A percentile compares a stretch with the other conserved stretches of the same genome.
Evolutionary conservation across 306 rosid species (phyloP).

Genomic region (Elaeagnus macrophylla): DNA sequence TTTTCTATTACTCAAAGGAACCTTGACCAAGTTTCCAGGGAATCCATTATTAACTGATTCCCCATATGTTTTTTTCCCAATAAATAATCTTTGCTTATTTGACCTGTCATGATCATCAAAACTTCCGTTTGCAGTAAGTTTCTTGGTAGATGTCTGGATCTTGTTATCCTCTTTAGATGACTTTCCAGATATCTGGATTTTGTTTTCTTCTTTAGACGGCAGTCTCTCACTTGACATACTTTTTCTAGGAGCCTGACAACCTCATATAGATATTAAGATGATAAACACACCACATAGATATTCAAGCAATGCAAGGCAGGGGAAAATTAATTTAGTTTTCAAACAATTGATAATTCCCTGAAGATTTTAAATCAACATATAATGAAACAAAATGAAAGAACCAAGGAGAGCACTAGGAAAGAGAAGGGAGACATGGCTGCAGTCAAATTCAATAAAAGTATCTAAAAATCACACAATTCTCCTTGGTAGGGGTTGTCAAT

Average conservation of each 20-base stretch:
- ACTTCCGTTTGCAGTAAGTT: conserved; percentile 44
- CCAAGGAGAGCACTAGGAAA: too few relatives aligned
- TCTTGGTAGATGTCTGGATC: conserved; percentile 44
- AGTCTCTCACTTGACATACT: conserved; percentile 67
- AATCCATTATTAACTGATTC: conserved; percentile 44
- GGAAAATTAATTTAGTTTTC: too few relatives aligned
- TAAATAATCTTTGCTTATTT: conserved; percentile 39
- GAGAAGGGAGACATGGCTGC: too few relatives aligned
- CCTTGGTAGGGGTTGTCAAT: too few relatives aligned
- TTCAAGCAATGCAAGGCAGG: too few relatives aligned
- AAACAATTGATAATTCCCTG: too few relatives aligned
- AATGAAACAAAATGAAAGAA: too few relatives aligned
- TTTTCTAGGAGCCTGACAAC: conserved; percentile 69
- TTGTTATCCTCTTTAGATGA: conserved; percentile 55
- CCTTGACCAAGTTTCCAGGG: conserved; percentile 69
- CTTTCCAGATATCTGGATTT: conserved; percentile 36
- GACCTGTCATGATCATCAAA: conserved; percentile 48
- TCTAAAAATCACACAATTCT: too few relatives aligned
- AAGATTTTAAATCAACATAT: too few relatives aligned
- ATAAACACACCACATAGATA: too few relatives aligned
- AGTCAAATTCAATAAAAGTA: too few relatives aligned
- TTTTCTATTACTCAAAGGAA: conserved; percentile 52
- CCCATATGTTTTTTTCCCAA: conserved; percentile 54
- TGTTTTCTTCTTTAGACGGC: conserved; percentile 53
- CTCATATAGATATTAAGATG: conserved; percentile 1